Evolutionary conservation across 768 basidiomycete genomes (phyloP), one percentile per base, ranked within the genome.

Genomic region (Cyathus striatus): DNA sequence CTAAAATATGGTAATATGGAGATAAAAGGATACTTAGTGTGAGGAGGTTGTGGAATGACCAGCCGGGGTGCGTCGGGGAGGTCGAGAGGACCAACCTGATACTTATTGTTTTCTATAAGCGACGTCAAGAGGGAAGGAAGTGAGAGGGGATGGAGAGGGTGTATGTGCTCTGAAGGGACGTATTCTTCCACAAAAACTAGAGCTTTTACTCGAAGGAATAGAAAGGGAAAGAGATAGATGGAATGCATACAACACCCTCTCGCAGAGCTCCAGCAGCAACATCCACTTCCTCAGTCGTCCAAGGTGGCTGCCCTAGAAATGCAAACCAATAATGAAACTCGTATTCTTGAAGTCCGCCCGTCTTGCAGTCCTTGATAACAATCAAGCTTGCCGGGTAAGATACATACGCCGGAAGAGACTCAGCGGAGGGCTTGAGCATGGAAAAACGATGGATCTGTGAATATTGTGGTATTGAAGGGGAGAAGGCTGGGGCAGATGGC

Each of bases 321-420:
- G 89, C 87, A 56, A 97, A 97, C 96, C 95, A 99, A 64, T 97
- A 97, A 56, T 85, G 93, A 59, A 92, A 98, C 51, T 85, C 86
- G 72, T 96, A 97, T 62, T 94, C 97, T 75, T 98, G 98, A 52
- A 99, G 81, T 62, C 79, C 68, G 9, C 84, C 87, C 0, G 85
- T 83, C 65, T 83, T 81, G 40, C 90, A 68, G 62, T 97, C 94
- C 41, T 67, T 72, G 44, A 94, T 73, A 12, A 79, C 72, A 44
- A 83, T 68, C n/a, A n/a, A n/a, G 2, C 89, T 92, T 17, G 80
- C 65, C 0, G 83, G 62, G 54, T 95, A 90, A 3, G 79, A 75
- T 2, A 76, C 94, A 3, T 61, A 53, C 37, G 95, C 63, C 1
- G 81, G 62, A 6, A 90, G 53, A 0, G 80, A 71, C 3, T 77